Base-by-base conservation (phyloP, 257 asterid genomes). In the Plantago ovata region DNA sequence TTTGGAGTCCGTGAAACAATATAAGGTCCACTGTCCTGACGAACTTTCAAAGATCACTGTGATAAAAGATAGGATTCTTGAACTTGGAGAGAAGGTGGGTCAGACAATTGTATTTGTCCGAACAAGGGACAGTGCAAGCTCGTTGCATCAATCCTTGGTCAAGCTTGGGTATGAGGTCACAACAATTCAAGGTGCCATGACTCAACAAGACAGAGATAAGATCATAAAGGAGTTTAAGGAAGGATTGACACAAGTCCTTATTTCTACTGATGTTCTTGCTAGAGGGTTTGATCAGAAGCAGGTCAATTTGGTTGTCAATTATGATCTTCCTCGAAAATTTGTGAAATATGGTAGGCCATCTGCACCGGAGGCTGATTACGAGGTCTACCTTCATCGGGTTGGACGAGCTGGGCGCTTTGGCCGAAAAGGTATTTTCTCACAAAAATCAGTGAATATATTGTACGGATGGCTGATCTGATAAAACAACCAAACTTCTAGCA, bases 401-500 rank as follows among this genome's bases (percentile, higher is more conserved):
- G 97, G 98, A 57, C 78, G 98, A 79, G 98, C 98, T 1, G 98
- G 98, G 14, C 97, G 98, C 50, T 93, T 93, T 76, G 98, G 98
- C 32, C 96, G 95, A 71, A 93, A 82, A 79, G 98, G 98, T 87
- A 76, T 58, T 47, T 46, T 61, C 16, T 53, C 18, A 14, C n/a
- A n/a, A n/a, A n/a, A n/a, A n/a, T n/a, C n/a, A n/a, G n/a, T n/a
- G n/a, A n/a, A n/a, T n/a, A n/a, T n/a, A n/a, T n/a, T n/a, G n/a
- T n/a, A n/a, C n/a, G n/a, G n/a, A n/a, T n/a, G n/a, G n/a, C n/a
- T n/a, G n/a, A n/a, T n/a, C n/a, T n/a, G n/a, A n/a, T n/a, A n/a
- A n/a, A n/a, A n/a, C n/a, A n/a, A n/a, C n/a, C n/a, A n/a, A n/a
- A n/a, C n/a, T n/a, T n/a, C n/a, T n/a, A n/a, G n/a, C n/a, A n/a